These are phyloP conservation scores for Candida nemodendra DNA, from an alignment of 805 yeast species.

Conservation along the genomic window DNA sequence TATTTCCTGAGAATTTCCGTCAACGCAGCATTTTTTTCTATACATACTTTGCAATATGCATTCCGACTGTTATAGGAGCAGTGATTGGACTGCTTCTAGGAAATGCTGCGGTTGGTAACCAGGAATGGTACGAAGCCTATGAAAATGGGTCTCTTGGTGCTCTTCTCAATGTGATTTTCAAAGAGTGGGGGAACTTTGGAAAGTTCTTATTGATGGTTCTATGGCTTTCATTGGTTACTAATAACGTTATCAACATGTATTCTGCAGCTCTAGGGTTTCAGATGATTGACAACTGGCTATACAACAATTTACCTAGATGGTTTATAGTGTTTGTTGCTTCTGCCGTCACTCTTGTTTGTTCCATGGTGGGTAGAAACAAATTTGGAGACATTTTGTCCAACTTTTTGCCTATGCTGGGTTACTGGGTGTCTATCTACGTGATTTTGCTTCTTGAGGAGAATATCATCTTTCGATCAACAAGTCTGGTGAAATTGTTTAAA, in stretches of 20 bases:
- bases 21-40: constrained; percentile 51
- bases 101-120: constrained; percentile 56
- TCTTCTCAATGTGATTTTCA: constrained; percentile 59
- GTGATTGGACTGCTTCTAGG: constrained; percentile 70
- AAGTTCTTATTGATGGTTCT: constrained; percentile 69
- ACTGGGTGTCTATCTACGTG: constrained; percentile 84
- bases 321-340: constrained; percentile 66
- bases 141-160: constrained; percentile 71
- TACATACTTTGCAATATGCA: constrained; percentile 63
- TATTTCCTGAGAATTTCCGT: constrained; percentile 72
- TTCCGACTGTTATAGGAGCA: constrained; percentile 78
- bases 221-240: constrained; percentile 73
- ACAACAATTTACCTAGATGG: constrained; percentile 75
- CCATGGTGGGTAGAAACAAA: constrained; percentile 72
- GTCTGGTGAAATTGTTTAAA: constrained; percentile 38
- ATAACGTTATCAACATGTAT: constrained; percentile 77
- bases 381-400: constrained; percentile 73
- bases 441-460: constrained; percentile 73
- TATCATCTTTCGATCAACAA: constrained; percentile 58
- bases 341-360: constrained; percentile 61
- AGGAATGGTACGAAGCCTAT: constrained; percentile 59
- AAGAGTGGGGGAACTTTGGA: constrained; percentile 74
- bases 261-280: constrained; percentile 82
- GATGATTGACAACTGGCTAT: constrained; percentile 46
- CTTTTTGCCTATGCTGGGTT: constrained; percentile 87